These are phyloP conservation scores for Scedosporium boydii DNA, from an alignment of 2,329 filamentous ascomycete species.

Conservation along the genomic window DNA sequence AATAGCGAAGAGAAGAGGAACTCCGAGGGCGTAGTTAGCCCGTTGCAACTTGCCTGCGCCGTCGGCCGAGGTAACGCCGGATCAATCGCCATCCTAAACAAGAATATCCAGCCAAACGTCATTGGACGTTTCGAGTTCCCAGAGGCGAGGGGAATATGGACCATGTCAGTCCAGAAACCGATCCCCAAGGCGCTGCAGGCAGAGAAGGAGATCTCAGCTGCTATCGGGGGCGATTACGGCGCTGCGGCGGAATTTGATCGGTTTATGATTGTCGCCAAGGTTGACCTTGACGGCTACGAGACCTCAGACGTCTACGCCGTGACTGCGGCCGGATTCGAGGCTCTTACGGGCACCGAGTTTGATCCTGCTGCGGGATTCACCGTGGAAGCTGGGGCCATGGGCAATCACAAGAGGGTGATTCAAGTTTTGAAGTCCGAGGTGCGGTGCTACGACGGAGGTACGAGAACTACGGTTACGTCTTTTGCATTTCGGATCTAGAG, in stretches of 20 bases:
- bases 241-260: constrained; percentile 58
- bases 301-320: constrained; percentile 70
- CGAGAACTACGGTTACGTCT: too few relatives aligned
- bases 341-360: constrained; percentile 77
- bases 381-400: constrained; percentile 75
- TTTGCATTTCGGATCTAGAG: too few relatives aligned
- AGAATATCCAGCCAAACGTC: constrained; percentile 64
- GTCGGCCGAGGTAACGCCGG: constrained; percentile 58
- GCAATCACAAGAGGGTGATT: constrained; percentile 70
- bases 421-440: constrained; percentile 83
- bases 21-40: constrained; percentile 28
- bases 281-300: constrained; percentile 58
- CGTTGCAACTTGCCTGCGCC: constrained; percentile 47
- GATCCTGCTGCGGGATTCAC: constrained; percentile 83
- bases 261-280: constrained; percentile 76
- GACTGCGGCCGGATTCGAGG: constrained; percentile 64
- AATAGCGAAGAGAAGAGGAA: constrained; percentile 35
- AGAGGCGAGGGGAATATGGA: constrained; percentile 71
- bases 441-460: constrained; percentile 81
- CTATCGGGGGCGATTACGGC: constrained; percentile 41
- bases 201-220: constrained; percentile 37
- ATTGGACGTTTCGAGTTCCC: constrained; percentile 63
- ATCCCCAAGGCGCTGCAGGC: constrained; percentile 43
- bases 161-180: constrained; percentile 60
- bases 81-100: constrained; percentile 66